A percentile compares a stretch with the other conserved stretches of the same genome.
Evolutionary conservation across 345 rosid genomes (phyloP).

Genomic region (Citrus mangshanensis): DNA sequence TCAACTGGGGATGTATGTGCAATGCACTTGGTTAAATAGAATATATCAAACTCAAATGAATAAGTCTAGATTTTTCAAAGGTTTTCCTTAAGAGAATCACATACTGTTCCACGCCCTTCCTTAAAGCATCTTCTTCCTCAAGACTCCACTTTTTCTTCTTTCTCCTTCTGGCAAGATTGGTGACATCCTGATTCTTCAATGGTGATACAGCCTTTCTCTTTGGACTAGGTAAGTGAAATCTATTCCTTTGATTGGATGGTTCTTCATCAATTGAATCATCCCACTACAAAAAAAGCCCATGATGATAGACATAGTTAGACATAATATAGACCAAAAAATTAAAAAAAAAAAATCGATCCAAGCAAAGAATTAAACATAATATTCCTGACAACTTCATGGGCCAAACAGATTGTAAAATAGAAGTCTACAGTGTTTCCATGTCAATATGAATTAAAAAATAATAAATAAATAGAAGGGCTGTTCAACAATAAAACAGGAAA

Average conservation of each 20-base stretch:
- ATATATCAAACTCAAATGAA: background rate
- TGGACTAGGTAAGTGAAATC: conserved; percentile 24
- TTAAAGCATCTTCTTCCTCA: conserved; percentile 57
- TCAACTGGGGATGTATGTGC: too few relatives aligned
- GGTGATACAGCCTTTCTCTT: conserved; percentile 27
- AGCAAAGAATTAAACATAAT: background rate
- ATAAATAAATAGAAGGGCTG: too few relatives aligned
- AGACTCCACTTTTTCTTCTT: conserved; percentile 39
- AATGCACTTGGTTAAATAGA: background rate
- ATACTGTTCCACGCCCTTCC: conserved; percentile 37
- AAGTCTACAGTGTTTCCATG: background rate
- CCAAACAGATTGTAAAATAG: background rate
- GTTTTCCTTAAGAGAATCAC: background rate
- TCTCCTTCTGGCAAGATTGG: conserved; percentile 26
- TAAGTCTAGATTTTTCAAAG: background rate
- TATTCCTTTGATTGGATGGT: background rate
- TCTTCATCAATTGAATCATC: conserved; percentile 41
- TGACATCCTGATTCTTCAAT: conserved; percentile 10
- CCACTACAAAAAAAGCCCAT: conserved; percentile 39
- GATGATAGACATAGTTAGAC: background rate
- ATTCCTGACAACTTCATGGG: background rate
- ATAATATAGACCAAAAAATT: background rate
- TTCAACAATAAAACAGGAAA: background rate
- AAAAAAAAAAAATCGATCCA: background rate
- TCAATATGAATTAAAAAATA: background rate